Percentiles rank a stretch among this genome's conserved stretches.
Evolutionary conservation across 2,329 filamentous ascomycete genomes (phyloP).

Genomic region (Coniochaeta ligniaria): DNA sequence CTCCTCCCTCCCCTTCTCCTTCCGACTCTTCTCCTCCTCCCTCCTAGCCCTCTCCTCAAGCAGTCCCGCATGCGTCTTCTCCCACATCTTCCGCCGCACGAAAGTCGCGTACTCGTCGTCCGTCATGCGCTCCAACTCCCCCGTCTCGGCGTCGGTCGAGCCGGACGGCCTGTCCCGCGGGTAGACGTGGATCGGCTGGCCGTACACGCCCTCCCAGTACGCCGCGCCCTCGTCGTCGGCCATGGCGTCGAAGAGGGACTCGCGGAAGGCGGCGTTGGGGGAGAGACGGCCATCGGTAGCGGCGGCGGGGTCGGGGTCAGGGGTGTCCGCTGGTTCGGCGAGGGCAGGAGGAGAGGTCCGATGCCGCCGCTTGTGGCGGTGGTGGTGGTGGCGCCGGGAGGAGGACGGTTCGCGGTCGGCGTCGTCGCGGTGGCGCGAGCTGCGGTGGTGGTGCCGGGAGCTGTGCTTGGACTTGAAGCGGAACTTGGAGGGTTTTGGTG

Average conservation of each 20-base stretch:
- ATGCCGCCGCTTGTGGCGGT: conserved; percentile 13
- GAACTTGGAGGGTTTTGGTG: conserved; percentile 24
- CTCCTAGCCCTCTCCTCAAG: conserved; percentile 65
- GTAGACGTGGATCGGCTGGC: conserved; percentile 86
- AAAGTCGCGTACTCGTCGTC: conserved; percentile 88
- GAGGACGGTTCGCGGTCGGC: conserved; percentile 6
- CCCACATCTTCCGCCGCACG: conserved; percentile 89
- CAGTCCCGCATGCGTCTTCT: conserved; percentile 81
- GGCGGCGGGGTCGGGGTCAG: too few relatives aligned
- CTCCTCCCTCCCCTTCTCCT: conserved; percentile 27
- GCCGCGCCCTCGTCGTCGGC: conserved; percentile 92
- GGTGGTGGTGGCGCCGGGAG: conserved; percentile 12
- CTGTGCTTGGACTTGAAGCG: conserved; percentile 25
- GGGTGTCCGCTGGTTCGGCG: not conserved
- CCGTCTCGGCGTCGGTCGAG: conserved; percentile 29
- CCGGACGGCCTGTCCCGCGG: conserved; percentile 29
- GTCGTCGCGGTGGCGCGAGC: not conserved
- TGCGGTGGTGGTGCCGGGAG: conserved; percentile 12
- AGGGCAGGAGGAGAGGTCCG: conserved; percentile 26
- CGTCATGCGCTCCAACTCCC: conserved; percentile 72
- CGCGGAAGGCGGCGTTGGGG: conserved; percentile 73
- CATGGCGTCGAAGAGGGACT: conserved; percentile 93
- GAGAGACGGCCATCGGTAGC: conserved; percentile 33
- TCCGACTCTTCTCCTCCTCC: conserved; percentile 40
- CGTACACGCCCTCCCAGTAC: conserved; percentile 96